These are phyloP conservation scores for Schoenoplectus tabernaemontani DNA, from an alignment of 202 grass and related monocot genomes.

Conservation along the genomic window DNA sequence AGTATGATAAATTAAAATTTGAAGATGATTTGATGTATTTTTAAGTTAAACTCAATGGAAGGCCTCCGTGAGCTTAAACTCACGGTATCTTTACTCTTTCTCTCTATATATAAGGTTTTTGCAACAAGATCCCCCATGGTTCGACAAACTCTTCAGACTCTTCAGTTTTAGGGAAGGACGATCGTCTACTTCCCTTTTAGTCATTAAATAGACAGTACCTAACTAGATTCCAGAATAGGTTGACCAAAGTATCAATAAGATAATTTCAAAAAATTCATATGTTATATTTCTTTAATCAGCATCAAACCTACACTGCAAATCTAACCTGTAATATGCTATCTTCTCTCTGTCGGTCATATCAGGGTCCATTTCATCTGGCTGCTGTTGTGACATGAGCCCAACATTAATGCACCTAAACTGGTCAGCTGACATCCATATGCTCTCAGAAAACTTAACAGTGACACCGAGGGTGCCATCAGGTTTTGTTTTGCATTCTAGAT, in stretches of 20 bases:
- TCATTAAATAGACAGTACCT: neutral
- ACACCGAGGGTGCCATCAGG: slow-evolving; percentile 71
- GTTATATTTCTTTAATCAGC: neutral
- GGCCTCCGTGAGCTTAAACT: too few species aligned
- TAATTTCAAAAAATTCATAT: neutral
- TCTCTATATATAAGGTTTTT: neutral
- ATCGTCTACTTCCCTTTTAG: neutral
- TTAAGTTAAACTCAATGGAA: too few species aligned
- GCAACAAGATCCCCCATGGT: neutral
- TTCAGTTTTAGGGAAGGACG: neutral
- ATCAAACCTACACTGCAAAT: neutral
- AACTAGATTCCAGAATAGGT: neutral
- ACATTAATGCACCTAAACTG: slow-evolving; percentile 94
- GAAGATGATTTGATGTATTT: too few species aligned
- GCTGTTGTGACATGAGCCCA: slow-evolving; percentile 66
- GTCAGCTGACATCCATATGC: slow-evolving; percentile 67
- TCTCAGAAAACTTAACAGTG: slow-evolving; percentile 72
- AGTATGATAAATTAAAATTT: too few species aligned
- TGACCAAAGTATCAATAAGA: neutral
- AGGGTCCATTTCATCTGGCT: slow-evolving; percentile 67
- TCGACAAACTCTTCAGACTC: neutral
- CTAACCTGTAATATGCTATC: slow-evolving; percentile 59
- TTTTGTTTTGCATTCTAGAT: slow-evolving; percentile 78
- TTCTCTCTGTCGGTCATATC: slow-evolving; percentile 97
- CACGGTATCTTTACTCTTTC: too few species aligned